Evolutionary conservation across 164 flowering plant species (phyloP).

Genomic region (Pachysandra terminalis): DNA sequence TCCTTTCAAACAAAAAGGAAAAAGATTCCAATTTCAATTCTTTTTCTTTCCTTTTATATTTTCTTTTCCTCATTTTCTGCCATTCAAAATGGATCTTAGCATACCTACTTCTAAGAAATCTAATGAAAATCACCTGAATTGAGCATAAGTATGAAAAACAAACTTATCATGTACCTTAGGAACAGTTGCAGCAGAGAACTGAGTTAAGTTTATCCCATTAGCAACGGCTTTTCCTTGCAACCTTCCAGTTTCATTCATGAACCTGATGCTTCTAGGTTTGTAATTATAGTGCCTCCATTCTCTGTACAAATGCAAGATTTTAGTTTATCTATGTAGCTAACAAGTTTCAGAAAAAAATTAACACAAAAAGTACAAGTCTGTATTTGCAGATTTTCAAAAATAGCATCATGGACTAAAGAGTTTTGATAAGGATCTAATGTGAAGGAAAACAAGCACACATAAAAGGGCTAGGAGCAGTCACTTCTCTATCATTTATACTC

Average conservation of each 20-base stretch:
- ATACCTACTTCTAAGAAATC: neutral
- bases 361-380: neutral
- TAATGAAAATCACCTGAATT: neutral
- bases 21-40: no score
- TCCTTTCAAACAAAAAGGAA: no score
- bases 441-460: neutral
- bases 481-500: no score
- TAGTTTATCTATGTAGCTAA: neutral
- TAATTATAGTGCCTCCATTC: constrained; percentile 73
- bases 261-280: constrained; percentile 46
- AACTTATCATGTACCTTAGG: constrained; percentile 45
- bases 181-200: constrained; percentile 71
- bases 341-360: neutral
- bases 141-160: neutral
- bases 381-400: neutral
- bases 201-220: constrained; percentile 47
- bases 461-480: no score
- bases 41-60: no score
- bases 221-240: constrained; percentile 27
- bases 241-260: constrained; percentile 36
- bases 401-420: neutral
- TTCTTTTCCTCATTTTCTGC: no score
- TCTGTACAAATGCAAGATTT: constrained; percentile 26
- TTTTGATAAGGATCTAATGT: no score
- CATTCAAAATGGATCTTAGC: neutral